Conservation (phyloP, 257 asterid genomes). For the Thymus mandschuricus region DNA sequence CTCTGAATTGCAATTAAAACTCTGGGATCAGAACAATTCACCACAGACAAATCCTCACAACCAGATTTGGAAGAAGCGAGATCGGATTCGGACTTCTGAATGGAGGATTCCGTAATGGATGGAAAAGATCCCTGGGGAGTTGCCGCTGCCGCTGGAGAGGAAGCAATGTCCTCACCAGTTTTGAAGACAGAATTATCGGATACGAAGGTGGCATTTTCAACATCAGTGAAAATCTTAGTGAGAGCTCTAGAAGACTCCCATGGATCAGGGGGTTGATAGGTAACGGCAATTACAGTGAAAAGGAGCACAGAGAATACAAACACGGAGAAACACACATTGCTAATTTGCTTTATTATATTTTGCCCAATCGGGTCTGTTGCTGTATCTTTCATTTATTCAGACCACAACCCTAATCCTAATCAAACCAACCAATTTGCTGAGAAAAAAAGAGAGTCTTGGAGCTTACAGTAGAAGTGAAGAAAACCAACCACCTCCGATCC, state of each 20-base stretch:
- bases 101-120: constrained; percentile 63
- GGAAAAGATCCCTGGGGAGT: constrained; percentile 41
- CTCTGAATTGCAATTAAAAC: constrained; percentile 67
- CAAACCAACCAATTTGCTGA: background rate
- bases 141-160: constrained; percentile 46
- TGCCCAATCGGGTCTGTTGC: constrained; percentile 88
- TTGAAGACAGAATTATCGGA: constrained; percentile 77
- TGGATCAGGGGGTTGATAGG: constrained; percentile 99
- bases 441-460: background rate
- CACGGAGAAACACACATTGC: constrained; percentile 95
- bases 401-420: constrained; percentile 6
- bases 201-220: constrained; percentile 83
- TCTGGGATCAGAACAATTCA: constrained; percentile 86
- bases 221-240: constrained; percentile 72
- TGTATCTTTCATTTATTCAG: constrained; percentile 63
- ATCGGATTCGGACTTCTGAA: constrained; percentile 61
- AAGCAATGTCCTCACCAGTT: constrained; percentile 91
- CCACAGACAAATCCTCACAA: constrained; percentile 60
- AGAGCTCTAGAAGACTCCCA: constrained; percentile 99
- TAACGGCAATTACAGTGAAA: constrained; percentile 84
- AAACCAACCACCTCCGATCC: constrained; percentile 31
- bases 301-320: constrained; percentile 90
- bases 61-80: constrained; percentile 53
- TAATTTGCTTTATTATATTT: constrained; percentile 69
- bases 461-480: constrained; percentile 2